A percentile compares a stretch with the other conserved stretches of the same genome.
Evolutionary conservation across 441 rosid genomes (phyloP).

Genomic region (Macaranga tanarius): DNA sequence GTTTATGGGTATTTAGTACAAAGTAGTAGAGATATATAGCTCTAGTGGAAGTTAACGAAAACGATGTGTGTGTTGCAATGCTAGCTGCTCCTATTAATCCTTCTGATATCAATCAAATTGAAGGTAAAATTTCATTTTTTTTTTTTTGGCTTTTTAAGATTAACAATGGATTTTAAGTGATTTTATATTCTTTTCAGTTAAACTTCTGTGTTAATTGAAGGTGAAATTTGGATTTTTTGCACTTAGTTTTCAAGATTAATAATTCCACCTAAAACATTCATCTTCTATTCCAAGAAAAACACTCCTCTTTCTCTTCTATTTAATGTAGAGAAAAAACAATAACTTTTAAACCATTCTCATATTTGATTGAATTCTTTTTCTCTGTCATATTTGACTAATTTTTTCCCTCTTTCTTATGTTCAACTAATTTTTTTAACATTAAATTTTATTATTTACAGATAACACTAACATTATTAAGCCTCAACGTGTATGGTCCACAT

Average conservation of each 20-base stretch:
- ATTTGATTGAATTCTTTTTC: no score
- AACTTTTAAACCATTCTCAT: no score
- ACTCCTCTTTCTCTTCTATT: no score
- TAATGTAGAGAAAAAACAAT: no score
- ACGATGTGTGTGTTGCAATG: constrained; percentile 83
- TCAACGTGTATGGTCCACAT: no score
- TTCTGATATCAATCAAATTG: constrained; percentile 86
- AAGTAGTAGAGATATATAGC: constrained; percentile 63
- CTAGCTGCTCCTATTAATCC: constrained; percentile 94
- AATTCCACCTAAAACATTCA: no score
- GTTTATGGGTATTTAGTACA: constrained; percentile 15
- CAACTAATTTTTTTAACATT: no score
- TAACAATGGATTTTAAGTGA: neutral
- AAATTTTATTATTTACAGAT: no score
- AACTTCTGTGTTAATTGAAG: constrained; percentile 33
- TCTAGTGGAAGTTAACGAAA: constrained; percentile 72
- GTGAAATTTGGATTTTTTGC: constrained; percentile 30
- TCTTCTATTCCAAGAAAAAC: no score
- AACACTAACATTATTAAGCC: no score
- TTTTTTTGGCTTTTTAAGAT: neutral
- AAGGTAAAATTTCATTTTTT: constrained; percentile 51
- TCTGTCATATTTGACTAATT: no score
- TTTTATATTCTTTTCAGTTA: constrained; percentile 4
- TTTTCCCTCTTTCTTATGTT: no score
- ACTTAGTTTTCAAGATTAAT: neutral